A percentile compares a stretch with the other conserved stretches of the same genome.
These are phyloP conservation scores for Selenicereus undatus DNA, from an alignment of 148 eudicot species.

Conservation along the genomic window DNA sequence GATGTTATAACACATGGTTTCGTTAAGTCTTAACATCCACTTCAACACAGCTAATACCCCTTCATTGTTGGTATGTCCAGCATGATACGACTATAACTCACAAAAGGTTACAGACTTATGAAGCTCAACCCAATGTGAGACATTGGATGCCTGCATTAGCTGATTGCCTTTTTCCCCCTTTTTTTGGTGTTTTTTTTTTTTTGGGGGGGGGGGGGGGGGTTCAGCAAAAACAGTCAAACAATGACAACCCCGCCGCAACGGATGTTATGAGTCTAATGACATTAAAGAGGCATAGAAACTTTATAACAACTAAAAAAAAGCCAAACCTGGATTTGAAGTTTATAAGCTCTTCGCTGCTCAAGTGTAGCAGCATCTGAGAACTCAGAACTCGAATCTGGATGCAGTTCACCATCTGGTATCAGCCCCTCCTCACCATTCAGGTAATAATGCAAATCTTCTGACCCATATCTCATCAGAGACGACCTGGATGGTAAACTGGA, in stretches of 20 bases:
- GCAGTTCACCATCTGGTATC: conserved; percentile 60
- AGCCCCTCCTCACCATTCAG: conserved; percentile 62
- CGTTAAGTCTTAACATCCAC: too few species aligned
- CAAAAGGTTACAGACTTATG: too few species aligned
- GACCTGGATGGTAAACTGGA: conserved; percentile 37
- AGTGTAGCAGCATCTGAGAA: conserved; percentile 77
- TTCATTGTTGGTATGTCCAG: neutral
- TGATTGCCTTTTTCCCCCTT: too few species aligned
- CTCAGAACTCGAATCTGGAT: conserved; percentile 68
- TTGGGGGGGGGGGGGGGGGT: too few species aligned
- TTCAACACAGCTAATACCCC: neutral
- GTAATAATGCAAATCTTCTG: conserved; percentile 37
- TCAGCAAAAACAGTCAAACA: neutral
- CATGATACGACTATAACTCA: too few species aligned
- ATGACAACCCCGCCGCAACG: neutral
- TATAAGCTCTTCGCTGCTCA: conserved; percentile 93
- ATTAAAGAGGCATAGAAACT: neutral
- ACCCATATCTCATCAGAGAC: conserved; percentile 44
- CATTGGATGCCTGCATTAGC: too few species aligned
- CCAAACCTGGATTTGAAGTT: conserved; percentile 83
- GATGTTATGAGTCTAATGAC: neutral
- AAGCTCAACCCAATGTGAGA: too few species aligned
- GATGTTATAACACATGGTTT: too few species aligned
- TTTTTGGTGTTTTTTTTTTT: too few species aligned
- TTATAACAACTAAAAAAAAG: neutral